Base-by-base conservation (phyloP, 495 filamentous ascomycete species). In the Penicillium lividum region DNA sequence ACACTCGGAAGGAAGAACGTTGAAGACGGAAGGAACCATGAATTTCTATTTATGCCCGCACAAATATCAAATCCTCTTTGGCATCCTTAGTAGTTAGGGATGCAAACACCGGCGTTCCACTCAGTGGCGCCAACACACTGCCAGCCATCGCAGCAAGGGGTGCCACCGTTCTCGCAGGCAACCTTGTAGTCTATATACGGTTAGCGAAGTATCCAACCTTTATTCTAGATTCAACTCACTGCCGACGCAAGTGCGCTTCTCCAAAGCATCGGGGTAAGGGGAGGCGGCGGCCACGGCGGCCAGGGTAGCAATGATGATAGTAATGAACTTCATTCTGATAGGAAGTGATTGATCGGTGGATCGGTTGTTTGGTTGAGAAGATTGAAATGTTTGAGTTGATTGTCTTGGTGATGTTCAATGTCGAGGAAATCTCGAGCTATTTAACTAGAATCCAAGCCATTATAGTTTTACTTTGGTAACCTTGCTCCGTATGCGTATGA, bases 31-130 rank as follows among this genome's bases (percentile, higher is more conserved):
- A 40, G 7, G 38, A 40, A 16, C 4, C 38, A 40, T 40, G 54
- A 55, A 38, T 46, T 61, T 57, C 22, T 60, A 40, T 16, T 40
- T 40, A 40, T 40, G 38, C 38, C 38, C 15, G 38, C 38, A 40
- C 38, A 40, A 40, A 40, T 40, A 40, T 40, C 38, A 40, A n/a
- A 1, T 16, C 38, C 38, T n/a, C n/a, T 16, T 22, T 22, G 22
- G 22, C 13, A 13, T n/a, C 7, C 38, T 15, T 40, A 40, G 38
- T 40, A 40, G 13, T 16, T 40, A n/a, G 38, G 38, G 38, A 40
- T 40, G 15, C 38, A 40, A 13, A 40, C 38, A 40, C 38, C 38
- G 15, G 16, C 44, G 22, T 40, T 40, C 38, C 38, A 40, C 38
- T 40, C 38, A 16, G 38, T 40, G 38, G 38, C 13, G 7, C 38